Evolutionary conservation across 139 green algal species (phyloP).

Genomic region (Coelastrella sp.): DNA sequence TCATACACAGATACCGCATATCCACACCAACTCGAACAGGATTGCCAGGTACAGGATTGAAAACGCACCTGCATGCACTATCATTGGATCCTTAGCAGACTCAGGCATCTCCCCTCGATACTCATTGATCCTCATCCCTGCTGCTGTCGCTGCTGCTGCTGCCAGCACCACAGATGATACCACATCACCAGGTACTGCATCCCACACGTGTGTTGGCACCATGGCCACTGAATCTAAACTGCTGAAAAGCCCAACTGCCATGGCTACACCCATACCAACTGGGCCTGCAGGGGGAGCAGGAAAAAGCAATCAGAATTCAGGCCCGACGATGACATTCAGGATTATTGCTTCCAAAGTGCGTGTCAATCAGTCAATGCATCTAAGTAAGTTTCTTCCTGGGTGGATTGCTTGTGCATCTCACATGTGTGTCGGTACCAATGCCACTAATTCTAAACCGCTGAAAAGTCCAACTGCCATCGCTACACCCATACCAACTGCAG

Average conservation of each 20-base stretch:
- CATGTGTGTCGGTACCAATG: background rate
- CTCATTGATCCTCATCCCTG: conserved; percentile 18
- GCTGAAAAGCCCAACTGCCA: conserved; percentile 42
- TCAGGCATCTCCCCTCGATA: background rate
- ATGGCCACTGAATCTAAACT: conserved; percentile 26
- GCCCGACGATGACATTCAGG: too few species aligned
- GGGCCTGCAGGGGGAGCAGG: background rate
- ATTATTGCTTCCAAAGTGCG: too few species aligned
- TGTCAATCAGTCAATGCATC: too few species aligned
- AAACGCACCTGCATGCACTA: background rate
- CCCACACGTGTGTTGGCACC: conserved; percentile 48
- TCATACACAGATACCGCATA: conserved; percentile 20
- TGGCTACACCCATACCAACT: conserved; percentile 26
- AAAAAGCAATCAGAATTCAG: background rate
- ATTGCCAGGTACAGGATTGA: too few species aligned
- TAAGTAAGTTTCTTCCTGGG: too few species aligned
- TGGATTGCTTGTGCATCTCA: too few species aligned
- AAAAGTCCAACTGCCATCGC: too few species aligned
- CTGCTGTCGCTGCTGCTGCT: conserved; percentile 36
- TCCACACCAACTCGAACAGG: conserved; percentile 27
- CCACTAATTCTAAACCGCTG: too few species aligned
- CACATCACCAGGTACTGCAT: conserved; percentile 35
- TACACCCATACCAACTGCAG: too few species aligned
- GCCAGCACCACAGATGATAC: conserved; percentile 33
- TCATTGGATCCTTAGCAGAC: background rate